Percentiles rank a stretch among this genome's conserved stretches.
Evolutionary conservation across 2,329 filamentous ascomycete species (phyloP).

Genomic region (Arthroderma sp.): DNA sequence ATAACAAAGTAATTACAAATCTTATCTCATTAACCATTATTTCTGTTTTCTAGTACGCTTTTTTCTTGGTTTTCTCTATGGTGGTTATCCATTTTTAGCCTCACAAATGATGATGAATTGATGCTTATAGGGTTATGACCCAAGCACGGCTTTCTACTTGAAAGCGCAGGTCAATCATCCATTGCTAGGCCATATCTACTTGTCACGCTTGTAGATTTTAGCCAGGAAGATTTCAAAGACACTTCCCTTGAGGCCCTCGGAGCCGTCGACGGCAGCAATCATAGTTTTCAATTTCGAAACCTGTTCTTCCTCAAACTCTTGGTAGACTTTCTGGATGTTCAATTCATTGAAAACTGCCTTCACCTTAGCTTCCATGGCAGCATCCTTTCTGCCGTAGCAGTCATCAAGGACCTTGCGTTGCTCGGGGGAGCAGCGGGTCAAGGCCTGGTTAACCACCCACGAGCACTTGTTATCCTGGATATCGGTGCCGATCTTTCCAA

Average conservation of each 20-base stretch:
- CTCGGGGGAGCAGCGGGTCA: constrained; percentile 65
- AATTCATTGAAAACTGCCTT: constrained; percentile 85
- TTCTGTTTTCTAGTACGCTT: not conserved
- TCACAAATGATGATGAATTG: not conserved
- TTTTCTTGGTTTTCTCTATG: not conserved
- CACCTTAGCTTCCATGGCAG: constrained; percentile 65
- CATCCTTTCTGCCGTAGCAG: constrained; percentile 90
- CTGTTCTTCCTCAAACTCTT: constrained; percentile 77
- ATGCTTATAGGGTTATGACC: not conserved
- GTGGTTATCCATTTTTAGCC: not conserved
- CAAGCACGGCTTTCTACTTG: no score
- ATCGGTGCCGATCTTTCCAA: constrained; percentile 97
- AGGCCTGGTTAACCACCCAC: constrained; percentile 92
- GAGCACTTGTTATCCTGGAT: constrained; percentile 99
- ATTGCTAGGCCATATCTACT: constrained; percentile 43
- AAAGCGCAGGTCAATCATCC: not conserved
- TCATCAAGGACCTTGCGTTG: constrained; percentile 80
- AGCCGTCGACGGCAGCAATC: constrained; percentile 75
- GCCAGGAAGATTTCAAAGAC: constrained; percentile 80
- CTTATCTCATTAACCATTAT: not conserved
- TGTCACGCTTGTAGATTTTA: constrained; percentile 98
- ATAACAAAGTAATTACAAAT: not conserved
- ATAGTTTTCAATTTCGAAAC: constrained; percentile 64
- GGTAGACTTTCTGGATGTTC: constrained; percentile 68
- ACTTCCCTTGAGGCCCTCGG: constrained; percentile 73